Conservation (phyloP, 2,329 filamentous ascomycete species). For the Venturia effusa region DNA sequence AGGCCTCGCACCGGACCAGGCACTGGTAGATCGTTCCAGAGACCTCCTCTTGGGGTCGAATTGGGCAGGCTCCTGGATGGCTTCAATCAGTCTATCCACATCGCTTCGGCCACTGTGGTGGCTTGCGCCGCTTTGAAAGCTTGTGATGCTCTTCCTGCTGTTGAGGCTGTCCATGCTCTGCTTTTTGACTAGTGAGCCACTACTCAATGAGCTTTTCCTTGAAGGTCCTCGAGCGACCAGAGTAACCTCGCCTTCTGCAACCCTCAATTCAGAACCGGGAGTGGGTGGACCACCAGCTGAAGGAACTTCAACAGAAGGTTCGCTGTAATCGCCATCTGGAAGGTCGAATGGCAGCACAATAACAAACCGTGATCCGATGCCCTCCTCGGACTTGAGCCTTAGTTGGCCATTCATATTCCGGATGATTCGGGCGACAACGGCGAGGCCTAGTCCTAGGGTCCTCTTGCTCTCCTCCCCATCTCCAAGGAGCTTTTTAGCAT, state of each 20-base stretch:
- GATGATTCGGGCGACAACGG: conserved; percentile 74
- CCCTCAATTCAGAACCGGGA: conserved; percentile 7
- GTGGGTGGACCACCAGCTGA: conserved; percentile 10
- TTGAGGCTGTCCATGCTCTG: conserved; percentile 17
- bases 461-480: conserved; percentile 20
- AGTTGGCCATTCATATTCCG: conserved; percentile 88
- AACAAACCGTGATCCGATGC: conserved; percentile 72
- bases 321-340: conserved; percentile 30
- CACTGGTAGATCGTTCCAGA: neutral
- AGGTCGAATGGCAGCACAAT: conserved; percentile 68
- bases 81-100: conserved; percentile 60
- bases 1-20: conserved; percentile 10
- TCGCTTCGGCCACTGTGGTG: conserved; percentile 43
- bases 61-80: conserved; percentile 50
- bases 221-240: conserved; percentile 41
- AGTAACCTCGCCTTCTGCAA: conserved; percentile 44
- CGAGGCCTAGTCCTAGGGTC: conserved; percentile 71
- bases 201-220: conserved; percentile 12
- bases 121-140: conserved; percentile 28
- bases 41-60: conserved; percentile 13
- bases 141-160: conserved; percentile 22
- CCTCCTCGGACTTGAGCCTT: conserved; percentile 71
- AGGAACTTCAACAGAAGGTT: conserved; percentile 5
- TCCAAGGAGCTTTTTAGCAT: conserved; percentile 20
- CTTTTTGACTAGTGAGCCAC: conserved; percentile 18